Base-by-base conservation (phyloP, 2,329 filamentous ascomycete species). In the Neopestalotiopsis sp. region DNA sequence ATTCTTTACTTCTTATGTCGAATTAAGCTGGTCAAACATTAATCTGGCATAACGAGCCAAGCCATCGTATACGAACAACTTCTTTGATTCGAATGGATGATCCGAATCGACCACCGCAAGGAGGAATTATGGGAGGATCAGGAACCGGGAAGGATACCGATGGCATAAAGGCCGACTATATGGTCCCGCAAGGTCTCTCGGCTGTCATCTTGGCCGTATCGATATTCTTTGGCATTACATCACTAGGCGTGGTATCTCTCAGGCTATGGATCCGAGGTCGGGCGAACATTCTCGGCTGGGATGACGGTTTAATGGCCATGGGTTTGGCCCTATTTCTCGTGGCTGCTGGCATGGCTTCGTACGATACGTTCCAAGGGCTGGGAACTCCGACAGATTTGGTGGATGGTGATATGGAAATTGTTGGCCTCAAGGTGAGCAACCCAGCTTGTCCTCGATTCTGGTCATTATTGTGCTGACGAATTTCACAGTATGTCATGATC, bases 321-420 rank as follows among this genome's bases (percentile, higher is more conserved):
- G 65, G 65, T 9, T 42, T 67, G 32, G 14, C 58, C 2, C 34
- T 67, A 24, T 67, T 59, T 20, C 56, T 67, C 30, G 65, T 49
- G 20, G 56, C 17, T 38, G 56, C 65, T 28, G 65, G 52, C 13
- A 56, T 67, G 17, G 65, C 65, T 52, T 52, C 52, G 30, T 67
- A 67, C 30, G 65, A 24, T n/a, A 67, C 65, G 13, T 67, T 67
- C 52, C 52, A 67, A 32, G 65, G 65, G 28, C 20, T 67, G 20
- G 65, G 65, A 24, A 30, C 34, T 3, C 65, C 65, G 7, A 40
- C 14, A 7, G 28, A 42, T 10, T 34, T 42, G 30, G 34, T 67
- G 4, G 40, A 49, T 24, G n/a, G 13, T n/a, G 30, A 34, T 13
- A 59, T 60, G 65, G 20, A 42, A 13, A 42, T 49, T 12, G 9